Percentiles rank a stretch among this genome's conserved stretches.
phyloP scores from a whole-genome alignment of 345 rosid genomes.

The Zanthoxylum bungeanum region DNA sequence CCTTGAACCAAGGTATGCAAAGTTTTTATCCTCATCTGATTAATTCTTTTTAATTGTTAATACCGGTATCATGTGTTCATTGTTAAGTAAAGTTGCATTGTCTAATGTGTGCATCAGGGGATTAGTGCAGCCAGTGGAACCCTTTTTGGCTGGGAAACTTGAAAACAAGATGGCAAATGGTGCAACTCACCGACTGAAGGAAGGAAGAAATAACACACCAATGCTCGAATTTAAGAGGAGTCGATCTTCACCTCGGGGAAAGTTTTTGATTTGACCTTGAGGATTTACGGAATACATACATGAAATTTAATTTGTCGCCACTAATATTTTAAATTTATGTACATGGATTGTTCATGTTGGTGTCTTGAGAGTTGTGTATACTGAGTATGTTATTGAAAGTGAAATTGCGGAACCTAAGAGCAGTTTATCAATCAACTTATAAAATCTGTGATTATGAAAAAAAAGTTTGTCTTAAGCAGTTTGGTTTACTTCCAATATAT shows the following conservation, averaged over 20 bases:
- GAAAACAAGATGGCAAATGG: slow-evolving; percentile 47
- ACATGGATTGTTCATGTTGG: slow-evolving; percentile 23
- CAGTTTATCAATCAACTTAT: background rate
- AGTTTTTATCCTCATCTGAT: background rate
- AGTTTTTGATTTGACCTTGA: slow-evolving; percentile 48
- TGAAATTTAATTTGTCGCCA: background rate
- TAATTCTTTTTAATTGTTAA: background rate
- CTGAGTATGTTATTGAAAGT: background rate
- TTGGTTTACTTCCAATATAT: background rate
- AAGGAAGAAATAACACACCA: slow-evolving; percentile 38
- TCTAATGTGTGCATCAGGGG: slow-evolving; percentile 51
- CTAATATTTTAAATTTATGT: slow-evolving; percentile 18
- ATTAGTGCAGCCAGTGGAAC: slow-evolving; percentile 39
- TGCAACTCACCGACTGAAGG: slow-evolving; percentile 32
- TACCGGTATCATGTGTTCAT: background rate
- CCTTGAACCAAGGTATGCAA: slow-evolving; percentile 58
- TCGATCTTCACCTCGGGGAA: slow-evolving; percentile 69
- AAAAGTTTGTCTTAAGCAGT: background rate
- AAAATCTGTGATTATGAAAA: background rate
- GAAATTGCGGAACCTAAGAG: background rate
- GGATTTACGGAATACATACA: slow-evolving; percentile 5
- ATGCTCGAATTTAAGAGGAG: slow-evolving; percentile 65
- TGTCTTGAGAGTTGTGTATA: slow-evolving; percentile 1
- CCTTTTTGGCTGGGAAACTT: slow-evolving; percentile 32
- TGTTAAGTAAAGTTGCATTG: background rate